These are phyloP conservation scores for Neonectria punicea DNA, from an alignment of 2,329 filamentous ascomycete species.

Conservation along the genomic window DNA sequence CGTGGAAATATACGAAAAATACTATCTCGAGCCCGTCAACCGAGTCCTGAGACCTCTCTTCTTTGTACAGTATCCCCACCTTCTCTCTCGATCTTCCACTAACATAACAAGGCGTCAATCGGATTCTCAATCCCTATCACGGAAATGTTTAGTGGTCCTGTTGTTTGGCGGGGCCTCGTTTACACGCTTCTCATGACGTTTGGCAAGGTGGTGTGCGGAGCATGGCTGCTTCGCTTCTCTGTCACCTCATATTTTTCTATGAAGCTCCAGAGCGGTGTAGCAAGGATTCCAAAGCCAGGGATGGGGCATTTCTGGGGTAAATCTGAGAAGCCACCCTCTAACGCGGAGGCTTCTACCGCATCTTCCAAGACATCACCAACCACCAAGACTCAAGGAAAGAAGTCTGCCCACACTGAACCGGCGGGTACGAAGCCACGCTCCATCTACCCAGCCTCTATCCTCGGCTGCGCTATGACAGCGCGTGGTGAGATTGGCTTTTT, in stretches of 20 bases:
- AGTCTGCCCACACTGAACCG: constrained; percentile 18
- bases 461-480: constrained; percentile 76
- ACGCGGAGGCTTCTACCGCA: not conserved
- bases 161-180: constrained; percentile 78
- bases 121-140: constrained; percentile 83
- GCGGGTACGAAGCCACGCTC: constrained; percentile 63
- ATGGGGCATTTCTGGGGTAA: constrained; percentile 2
- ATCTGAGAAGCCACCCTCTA: not conserved
- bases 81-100: not conserved
- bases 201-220: constrained; percentile 68
- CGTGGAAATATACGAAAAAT: constrained; percentile 23
- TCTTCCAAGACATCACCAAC: not conserved
- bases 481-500: constrained; percentile 85
- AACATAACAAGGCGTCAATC: constrained; percentile 61
- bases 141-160: constrained; percentile 69
- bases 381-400: not conserved
- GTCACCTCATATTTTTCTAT: not conserved
- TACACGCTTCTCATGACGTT: constrained; percentile 78
- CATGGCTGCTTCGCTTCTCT: constrained; percentile 61
- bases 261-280: not conserved
- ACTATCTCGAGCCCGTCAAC: constrained; percentile 50
- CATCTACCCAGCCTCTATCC: constrained; percentile 72
- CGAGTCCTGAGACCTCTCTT: constrained; percentile 74
- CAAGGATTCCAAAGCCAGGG: not conserved
- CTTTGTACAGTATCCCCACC: constrained; percentile 62